A percentile compares a stretch with the other conserved stretches of the same genome.
These are phyloP conservation scores for Mycena albidolilacea DNA, from an alignment of 768 basidiomycete genomes.

Conservation along the genomic window DNA sequence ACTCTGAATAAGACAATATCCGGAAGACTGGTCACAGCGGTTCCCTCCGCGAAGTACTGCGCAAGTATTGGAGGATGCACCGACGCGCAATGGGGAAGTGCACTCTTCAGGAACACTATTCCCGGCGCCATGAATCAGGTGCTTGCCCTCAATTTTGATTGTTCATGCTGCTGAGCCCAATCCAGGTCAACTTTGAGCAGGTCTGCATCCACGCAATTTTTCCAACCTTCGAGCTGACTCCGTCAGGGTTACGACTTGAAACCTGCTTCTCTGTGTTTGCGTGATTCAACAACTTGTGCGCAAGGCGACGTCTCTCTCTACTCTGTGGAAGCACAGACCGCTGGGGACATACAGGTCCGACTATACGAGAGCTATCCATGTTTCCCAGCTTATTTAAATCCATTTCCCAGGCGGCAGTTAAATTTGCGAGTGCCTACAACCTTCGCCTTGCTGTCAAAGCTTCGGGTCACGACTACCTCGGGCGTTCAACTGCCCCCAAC, in stretches of 20 bases:
- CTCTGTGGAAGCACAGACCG: constrained; percentile 47
- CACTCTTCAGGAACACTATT: constrained; percentile 13
- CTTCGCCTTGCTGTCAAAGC: constrained; percentile 51
- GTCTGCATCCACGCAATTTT: neutral
- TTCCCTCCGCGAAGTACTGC: neutral
- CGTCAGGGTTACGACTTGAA: constrained; percentile 41
- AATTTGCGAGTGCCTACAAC: constrained; percentile 47
- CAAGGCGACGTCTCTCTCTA: constrained; percentile 51
- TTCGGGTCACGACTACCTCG: constrained; percentile 53
- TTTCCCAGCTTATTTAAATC: neutral
- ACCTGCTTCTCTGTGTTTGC: constrained; percentile 46
- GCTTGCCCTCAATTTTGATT: neutral
- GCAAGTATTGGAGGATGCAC: constrained; percentile 16
- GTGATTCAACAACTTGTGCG: constrained; percentile 42
- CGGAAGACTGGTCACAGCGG: no score
- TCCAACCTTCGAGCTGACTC: neutral
- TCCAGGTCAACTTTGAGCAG: constrained; percentile 31
- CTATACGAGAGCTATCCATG: neutral
- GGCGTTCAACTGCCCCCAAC: constrained; percentile 51
- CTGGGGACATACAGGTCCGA: constrained; percentile 47
- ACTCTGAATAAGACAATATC: no score
- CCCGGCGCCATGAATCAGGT: constrained; percentile 32
- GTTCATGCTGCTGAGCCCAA: neutral
- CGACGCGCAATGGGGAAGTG: constrained; percentile 27
- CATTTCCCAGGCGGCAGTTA: constrained; percentile 44